Evolutionary conservation across 2,329 filamentous ascomycete species (phyloP).

Genomic region (Dothideomycetes sp.): DNA sequence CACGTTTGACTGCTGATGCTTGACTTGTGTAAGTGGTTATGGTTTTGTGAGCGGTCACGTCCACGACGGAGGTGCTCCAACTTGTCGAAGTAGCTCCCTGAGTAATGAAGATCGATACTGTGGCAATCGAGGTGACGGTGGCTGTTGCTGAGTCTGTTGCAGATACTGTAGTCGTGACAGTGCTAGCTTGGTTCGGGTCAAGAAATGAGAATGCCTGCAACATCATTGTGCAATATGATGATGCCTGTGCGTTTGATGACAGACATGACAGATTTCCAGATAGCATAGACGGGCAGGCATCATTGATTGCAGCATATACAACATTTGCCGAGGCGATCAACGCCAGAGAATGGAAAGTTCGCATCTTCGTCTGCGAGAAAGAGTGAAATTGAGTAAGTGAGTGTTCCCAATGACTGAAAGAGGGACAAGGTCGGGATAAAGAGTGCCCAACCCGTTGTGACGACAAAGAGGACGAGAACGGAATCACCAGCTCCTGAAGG

Average conservation of each 20-base stretch:
- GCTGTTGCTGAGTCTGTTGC: not conserved
- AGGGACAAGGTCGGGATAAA: too few species aligned
- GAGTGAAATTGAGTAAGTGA: not conserved
- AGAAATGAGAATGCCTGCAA: not conserved
- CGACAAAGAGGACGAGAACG: too few species aligned
- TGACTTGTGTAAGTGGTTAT: not conserved
- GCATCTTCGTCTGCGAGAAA: not conserved
- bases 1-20: not conserved
- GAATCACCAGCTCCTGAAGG: too few species aligned
- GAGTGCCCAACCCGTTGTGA: too few species aligned
- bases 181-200: not conserved
- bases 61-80: constrained; percentile 10
- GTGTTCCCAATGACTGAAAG: not conserved
- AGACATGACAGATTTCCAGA: not conserved
- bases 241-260: not conserved
- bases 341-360: not conserved
- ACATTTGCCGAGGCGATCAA: not conserved
- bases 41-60: constrained; percentile 6
- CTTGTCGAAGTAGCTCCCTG: constrained; percentile 10
- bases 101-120: not conserved
- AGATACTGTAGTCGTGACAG: not conserved
- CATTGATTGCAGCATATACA: not conserved
- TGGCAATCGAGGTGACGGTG: not conserved
- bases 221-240: not conserved
- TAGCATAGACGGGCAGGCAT: not conserved